phyloP scores from a whole-genome alignment of 345 rosid species.

The Euphorbia peplus region DNA sequence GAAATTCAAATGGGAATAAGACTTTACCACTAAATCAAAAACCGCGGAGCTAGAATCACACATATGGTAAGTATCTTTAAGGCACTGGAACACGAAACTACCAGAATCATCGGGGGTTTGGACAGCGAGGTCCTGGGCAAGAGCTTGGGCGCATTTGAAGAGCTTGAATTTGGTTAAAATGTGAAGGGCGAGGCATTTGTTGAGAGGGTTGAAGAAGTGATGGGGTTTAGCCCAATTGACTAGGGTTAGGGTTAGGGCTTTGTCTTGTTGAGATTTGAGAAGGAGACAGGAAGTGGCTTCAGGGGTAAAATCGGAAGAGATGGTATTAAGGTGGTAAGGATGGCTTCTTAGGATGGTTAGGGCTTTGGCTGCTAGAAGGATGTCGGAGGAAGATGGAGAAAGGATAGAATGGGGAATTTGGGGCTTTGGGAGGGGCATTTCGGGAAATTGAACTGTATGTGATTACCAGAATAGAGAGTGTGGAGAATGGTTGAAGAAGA shows the following conservation, averaged over 20 bases:
- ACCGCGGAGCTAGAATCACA: slow-evolving; percentile 78
- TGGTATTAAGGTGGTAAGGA: slow-evolving; percentile 53
- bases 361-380: slow-evolving; percentile 55
- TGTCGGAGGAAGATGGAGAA: slow-evolving; percentile 36
- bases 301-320: slow-evolving; percentile 63
- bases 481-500: background rate
- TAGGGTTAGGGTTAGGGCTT: slow-evolving; percentile 50
- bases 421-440: slow-evolving; percentile 45
- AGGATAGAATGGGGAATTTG: slow-evolving; percentile 40
- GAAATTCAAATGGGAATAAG: slow-evolving; percentile 58
- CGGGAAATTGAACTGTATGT: background rate
- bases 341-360: slow-evolving; percentile 54
- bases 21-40: slow-evolving; percentile 79
- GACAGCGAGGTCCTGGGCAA: slow-evolving; percentile 64
- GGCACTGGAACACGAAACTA: slow-evolving; percentile 49
- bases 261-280: slow-evolving; percentile 60
- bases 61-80: slow-evolving; percentile 53
- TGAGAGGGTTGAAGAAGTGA: slow-evolving; percentile 58
- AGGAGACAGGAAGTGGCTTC: slow-evolving; percentile 59
- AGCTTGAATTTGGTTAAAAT: slow-evolving; percentile 79
- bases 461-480: background rate
- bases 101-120: slow-evolving; percentile 39
- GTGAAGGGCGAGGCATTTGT: slow-evolving; percentile 76
- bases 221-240: slow-evolving; percentile 64
- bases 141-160: slow-evolving; percentile 63